phyloP scores from a whole-genome alignment of 176 grass and related monocot species.

The Triticum timopheevii region DNA sequence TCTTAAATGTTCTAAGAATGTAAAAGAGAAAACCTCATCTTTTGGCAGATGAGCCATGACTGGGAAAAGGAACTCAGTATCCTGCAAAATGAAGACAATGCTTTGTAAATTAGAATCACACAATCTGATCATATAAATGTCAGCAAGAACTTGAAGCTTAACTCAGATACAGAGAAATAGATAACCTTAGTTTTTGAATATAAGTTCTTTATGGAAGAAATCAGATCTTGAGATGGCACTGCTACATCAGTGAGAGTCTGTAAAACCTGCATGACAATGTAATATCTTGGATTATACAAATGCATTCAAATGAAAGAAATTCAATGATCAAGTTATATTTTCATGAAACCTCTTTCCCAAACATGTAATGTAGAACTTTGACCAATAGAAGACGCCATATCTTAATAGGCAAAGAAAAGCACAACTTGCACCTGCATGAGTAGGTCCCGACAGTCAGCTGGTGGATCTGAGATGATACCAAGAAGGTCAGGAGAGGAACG shows the following conservation, averaged over 20 bases:
- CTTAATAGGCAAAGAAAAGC: slow-evolving; percentile 20
- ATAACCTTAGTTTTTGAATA: slow-evolving; percentile 83
- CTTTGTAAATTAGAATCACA: slow-evolving; percentile 27
- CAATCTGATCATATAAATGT: slow-evolving; percentile 7
- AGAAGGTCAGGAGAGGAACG: slow-evolving; percentile 74
- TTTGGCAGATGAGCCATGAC: slow-evolving; percentile 77
- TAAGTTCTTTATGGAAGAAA: slow-evolving; percentile 77
- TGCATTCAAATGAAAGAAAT: slow-evolving; percentile 11
- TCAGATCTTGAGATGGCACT: slow-evolving; percentile 77
- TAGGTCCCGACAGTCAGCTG: slow-evolving; percentile 60
- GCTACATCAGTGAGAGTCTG: slow-evolving; percentile 73
- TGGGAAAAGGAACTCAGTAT: slow-evolving; percentile 81
- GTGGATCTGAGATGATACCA: slow-evolving; percentile 79
- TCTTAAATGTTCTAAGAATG: neutral
- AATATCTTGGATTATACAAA: slow-evolving; percentile 30
- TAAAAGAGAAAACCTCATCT: slow-evolving; percentile 63
- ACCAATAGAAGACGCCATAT: slow-evolving; percentile 9
- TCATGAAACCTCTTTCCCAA: neutral
- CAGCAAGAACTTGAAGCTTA: slow-evolving; percentile 23
- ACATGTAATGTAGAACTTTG: slow-evolving; percentile 19
- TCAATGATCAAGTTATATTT: slow-evolving; percentile 12
- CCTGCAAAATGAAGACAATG: slow-evolving; percentile 56
- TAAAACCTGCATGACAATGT: slow-evolving; percentile 60
- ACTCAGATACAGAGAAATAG: slow-evolving; percentile 13
- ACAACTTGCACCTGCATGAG: slow-evolving; percentile 70